Base-by-base conservation (phyloP, 176 grass and related monocot species). In the Musa acuminata region DNA sequence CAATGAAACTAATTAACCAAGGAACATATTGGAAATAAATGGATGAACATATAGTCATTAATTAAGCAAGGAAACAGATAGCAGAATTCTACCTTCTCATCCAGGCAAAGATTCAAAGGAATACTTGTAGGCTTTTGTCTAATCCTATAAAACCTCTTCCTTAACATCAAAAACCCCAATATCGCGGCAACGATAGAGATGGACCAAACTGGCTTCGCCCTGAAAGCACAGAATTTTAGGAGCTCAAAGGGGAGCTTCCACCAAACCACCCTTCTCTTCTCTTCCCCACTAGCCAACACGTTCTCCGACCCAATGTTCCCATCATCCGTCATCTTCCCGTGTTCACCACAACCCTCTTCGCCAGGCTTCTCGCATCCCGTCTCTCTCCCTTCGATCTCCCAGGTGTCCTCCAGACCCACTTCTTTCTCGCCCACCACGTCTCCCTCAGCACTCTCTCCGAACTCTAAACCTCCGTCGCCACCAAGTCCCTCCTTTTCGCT, bases 191-290 rank as follows among this genome's bases (percentile, higher is more conserved):
- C 91, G n/a, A 91, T 67, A 8, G 88, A 87, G 81, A 99, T 67
- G 12, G 91, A 91, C 91, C 95, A 99, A 55, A 79, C 73, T 69
- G 86, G 89, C 83, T 80, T 85, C 9, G 57, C 89, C 53, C 88
- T 84, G 54, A 81, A 76, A 75, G 65, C 77, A 82, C 72, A 94
- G 69, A 94, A 80, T 6, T 82, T 84, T 66, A 99, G 75, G 58
- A 93, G 52, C 73, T 89, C 84, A 67, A 94, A 75, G 57, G 90
- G 79, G 53, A 91, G 60, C 79, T 83, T 94, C 95, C 95, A 94
- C 95, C 95, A 96, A 50, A 71, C 69, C 53, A 71, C 55, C 72
- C 69, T 80, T 64, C 66, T 82, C 77, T 82, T 85, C 19, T 76
- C 77, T 68, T 78, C 53, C 8, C 64, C 72, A 1, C 51, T 81